These are phyloP conservation scores for Crotalaria pallida DNA, from an alignment of 306 rosid species.

Conservation along the genomic window DNA sequence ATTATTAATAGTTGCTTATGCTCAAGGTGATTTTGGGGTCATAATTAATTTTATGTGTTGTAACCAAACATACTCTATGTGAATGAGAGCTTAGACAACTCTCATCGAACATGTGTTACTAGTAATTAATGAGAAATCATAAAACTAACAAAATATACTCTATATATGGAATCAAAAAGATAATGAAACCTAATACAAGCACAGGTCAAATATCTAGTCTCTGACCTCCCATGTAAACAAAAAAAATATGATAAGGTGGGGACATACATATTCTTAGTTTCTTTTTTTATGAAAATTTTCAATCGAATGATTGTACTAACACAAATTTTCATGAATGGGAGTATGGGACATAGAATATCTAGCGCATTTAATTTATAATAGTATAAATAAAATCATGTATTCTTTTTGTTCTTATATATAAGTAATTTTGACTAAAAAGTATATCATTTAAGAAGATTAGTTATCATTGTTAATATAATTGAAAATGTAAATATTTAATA, in stretches of 20 bases:
- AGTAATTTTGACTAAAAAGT: no score
- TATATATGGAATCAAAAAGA: neutral
- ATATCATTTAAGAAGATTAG: no score
- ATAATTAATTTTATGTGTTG: no score
- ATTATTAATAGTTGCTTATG: no score
- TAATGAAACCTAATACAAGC: neutral
- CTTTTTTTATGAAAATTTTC: neutral
- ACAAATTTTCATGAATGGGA: neutral
- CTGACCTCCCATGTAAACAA: no score
- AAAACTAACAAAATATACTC: conserved; percentile 4
- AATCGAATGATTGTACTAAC: neutral
- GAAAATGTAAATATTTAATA: no score
- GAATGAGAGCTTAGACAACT: neutral
- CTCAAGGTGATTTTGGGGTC: no score
- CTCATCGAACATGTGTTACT: neutral
- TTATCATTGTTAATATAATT: no score
- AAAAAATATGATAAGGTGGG: conserved; percentile 14
- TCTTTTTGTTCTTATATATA: no score
- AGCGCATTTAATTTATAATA: neutral
- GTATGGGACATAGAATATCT: neutral
- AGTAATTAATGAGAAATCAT: no score
- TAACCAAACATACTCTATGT: no score
- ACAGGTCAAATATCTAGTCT: conserved; percentile 13
- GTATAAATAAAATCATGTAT: neutral
- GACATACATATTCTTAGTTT: neutral